A percentile compares a stretch with the other conserved stretches of the same genome.
Conservation (phyloP, 2,329 filamentous ascomycete genomes). For the Cytospora piceicola region DNA sequence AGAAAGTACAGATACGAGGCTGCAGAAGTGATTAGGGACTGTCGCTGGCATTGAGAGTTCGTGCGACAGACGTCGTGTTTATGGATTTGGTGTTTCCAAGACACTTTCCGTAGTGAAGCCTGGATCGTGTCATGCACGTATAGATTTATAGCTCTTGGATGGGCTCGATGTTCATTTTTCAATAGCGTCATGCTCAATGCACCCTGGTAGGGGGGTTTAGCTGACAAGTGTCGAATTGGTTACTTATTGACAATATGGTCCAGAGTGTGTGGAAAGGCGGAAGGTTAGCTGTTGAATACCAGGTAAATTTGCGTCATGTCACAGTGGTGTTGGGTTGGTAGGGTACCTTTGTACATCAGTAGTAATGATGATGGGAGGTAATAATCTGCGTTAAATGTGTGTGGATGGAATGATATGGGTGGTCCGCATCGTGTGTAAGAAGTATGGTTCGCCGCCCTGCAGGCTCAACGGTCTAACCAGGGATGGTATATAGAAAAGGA, state of each 20-base stretch:
- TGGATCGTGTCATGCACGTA: background rate
- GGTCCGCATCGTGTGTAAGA: conserved; percentile 10
- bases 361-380: conserved; percentile 20
- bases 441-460: conserved; percentile 27
- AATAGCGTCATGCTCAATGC: conserved; percentile 2
- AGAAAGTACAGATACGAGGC: background rate
- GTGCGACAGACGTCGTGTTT: background rate
- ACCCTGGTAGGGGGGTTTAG: background rate
- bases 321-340: conserved; percentile 7
- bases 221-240: conserved; percentile 11
- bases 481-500: conserved; percentile 9
- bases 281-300: conserved; percentile 10
- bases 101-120: background rate
- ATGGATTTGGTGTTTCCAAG: background rate
- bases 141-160: background rate
- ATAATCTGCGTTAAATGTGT: conserved; percentile 24
- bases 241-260: conserved; percentile 20
- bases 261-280: conserved; percentile 23
- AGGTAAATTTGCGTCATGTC: conserved; percentile 21
- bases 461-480: conserved; percentile 20
- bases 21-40: background rate
- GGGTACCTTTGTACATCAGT: conserved; percentile 19
- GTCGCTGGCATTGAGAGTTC: background rate
- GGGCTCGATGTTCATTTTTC: background rate
- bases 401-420: conserved; percentile 21